These are phyloP conservation scores for Aquilaria agallochum DNA, from an alignment of 441 rosid species.

Conservation along the genomic window DNA sequence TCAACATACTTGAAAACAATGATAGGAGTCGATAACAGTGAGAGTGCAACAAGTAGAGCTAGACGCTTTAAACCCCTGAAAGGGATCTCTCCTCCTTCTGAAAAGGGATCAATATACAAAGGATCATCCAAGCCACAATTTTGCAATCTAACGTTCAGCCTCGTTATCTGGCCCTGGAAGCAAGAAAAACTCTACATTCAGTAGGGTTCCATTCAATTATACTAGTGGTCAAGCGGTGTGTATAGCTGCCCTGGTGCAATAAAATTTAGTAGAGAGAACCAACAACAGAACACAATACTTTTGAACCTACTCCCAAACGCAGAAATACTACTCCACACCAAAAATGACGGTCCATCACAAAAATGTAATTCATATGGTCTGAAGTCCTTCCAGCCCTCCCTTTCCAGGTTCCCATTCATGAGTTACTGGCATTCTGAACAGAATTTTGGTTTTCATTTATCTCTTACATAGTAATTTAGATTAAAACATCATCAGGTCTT, in stretches of 20 bases:
- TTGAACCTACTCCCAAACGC: no score
- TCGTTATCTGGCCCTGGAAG: slow-evolving; percentile 42
- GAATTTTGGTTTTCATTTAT: no score
- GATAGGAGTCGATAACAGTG: slow-evolving; percentile 43
- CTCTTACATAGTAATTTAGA: no score
- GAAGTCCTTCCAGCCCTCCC: no score
- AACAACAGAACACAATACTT: no score
- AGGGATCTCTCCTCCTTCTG: slow-evolving; percentile 20
- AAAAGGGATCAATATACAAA: slow-evolving; percentile 19
- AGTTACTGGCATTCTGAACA: neutral
- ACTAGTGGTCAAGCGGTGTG: no score
- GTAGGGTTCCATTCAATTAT: neutral
- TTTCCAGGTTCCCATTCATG: neutral
- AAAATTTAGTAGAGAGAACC: no score
- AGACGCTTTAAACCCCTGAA: slow-evolving; percentile 35
- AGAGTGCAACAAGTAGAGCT: slow-evolving; percentile 41
- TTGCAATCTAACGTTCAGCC: slow-evolving; percentile 29
- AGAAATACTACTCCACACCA: no score
- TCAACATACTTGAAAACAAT: slow-evolving; percentile 46
- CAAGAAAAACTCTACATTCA: slow-evolving; percentile 12
- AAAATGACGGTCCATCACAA: no score
- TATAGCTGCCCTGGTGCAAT: no score
- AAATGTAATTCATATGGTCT: no score
- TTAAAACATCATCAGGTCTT: no score
- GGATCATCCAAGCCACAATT: slow-evolving; percentile 36